Evolutionary conservation across 495 filamentous ascomycete species (phyloP).

Genomic region (Talaromyces thailandensis): DNA sequence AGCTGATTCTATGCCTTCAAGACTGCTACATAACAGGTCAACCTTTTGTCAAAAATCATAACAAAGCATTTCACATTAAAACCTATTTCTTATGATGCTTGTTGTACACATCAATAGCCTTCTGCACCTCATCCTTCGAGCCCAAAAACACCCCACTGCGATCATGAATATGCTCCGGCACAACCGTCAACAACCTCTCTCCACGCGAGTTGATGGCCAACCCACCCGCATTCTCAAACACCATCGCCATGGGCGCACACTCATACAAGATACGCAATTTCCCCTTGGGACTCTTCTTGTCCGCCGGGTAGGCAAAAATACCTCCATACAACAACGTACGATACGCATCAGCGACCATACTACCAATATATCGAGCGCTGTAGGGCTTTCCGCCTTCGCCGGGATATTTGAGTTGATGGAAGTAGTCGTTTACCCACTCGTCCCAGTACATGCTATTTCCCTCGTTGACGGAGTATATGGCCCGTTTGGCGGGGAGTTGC

Average conservation of each 20-base stretch:
- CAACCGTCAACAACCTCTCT: constrained; percentile 80
- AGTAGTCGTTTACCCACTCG: constrained; percentile 77
- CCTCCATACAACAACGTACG: constrained; percentile 91
- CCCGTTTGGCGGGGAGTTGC: constrained; percentile 65
- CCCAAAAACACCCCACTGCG: constrained; percentile 93
- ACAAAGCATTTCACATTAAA: not conserved
- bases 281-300: constrained; percentile 97
- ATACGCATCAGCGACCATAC: constrained; percentile 98
- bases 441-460: constrained; percentile 97
- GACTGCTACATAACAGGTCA: no score
- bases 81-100: constrained; percentile 24
- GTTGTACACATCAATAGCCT: constrained; percentile 64
- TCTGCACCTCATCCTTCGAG: constrained; percentile 89
- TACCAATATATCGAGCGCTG: constrained; percentile 88
- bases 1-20: no score
- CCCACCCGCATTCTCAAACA: constrained; percentile 97
- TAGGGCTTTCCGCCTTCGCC: constrained; percentile 70
- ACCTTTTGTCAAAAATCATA: not conserved
- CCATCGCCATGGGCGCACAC: constrained; percentile 98
- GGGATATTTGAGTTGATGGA: constrained; percentile 76
- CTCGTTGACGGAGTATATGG: constrained; percentile 98
- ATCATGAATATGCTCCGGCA: constrained; percentile 92
- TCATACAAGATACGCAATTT: constrained; percentile 97
- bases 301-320: constrained; percentile 93
- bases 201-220: constrained; percentile 84